Percentiles rank a stretch among this genome's conserved stretches.
Evolutionary conservation across 2,329 filamentous ascomycete species (phyloP).

Genomic region (Hypoxylon sp.): DNA sequence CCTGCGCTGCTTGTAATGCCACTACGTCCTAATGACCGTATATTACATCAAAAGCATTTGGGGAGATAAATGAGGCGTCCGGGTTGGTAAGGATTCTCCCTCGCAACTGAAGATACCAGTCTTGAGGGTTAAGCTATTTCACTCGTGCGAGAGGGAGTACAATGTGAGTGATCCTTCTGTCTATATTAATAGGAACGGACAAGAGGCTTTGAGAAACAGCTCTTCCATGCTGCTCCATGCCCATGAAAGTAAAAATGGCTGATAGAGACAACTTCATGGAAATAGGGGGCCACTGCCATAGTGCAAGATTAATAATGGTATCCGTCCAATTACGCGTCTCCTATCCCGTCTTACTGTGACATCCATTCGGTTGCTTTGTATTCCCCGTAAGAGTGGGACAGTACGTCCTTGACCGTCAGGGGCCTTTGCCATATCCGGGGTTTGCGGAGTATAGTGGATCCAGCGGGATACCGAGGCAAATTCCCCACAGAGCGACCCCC

Average conservation of each 20-base stretch:
- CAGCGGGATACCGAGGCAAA: conserved; percentile 37
- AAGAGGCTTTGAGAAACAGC: not conserved
- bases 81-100: not conserved
- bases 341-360: not conserved
- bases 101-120: conserved; percentile 3
- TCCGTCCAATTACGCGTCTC: not conserved
- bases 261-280: not conserved
- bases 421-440: conserved; percentile 16
- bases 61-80: not conserved
- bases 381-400: not conserved
- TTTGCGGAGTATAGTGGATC: conserved; percentile 30
- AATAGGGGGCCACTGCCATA: not conserved
- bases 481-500: conserved; percentile 26
- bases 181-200: conserved; percentile 5
- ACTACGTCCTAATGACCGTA: conserved; percentile 12
- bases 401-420: conserved; percentile 10
- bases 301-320: conserved; percentile 3
- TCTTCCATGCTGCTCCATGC: conserved; percentile 1
- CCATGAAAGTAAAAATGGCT: conserved; percentile 1
- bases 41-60: not conserved
- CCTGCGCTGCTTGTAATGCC: not conserved
- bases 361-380: not conserved
- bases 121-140: not conserved
- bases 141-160: not conserved
- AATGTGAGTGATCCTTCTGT: not conserved